Conservation (phyloP, 495 filamentous ascomycete genomes). For the Lepidopterella palustris region DNA sequence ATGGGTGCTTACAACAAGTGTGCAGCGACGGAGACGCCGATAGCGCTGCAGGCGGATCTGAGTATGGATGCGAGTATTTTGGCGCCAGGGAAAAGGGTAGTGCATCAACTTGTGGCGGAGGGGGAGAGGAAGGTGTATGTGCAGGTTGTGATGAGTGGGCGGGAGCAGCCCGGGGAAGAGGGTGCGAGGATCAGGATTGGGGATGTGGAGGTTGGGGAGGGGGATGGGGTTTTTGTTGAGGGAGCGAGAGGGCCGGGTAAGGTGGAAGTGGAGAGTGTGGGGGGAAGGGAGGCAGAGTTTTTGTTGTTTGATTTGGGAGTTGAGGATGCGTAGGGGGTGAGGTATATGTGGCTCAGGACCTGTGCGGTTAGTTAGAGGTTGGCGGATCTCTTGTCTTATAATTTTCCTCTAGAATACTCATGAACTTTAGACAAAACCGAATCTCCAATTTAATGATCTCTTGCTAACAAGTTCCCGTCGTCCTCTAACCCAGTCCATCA, state of each 20-base stretch:
- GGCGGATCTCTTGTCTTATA: no score
- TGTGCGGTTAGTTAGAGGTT: no score
- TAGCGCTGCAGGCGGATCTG: constrained; percentile 74
- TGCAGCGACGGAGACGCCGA: constrained; percentile 54
- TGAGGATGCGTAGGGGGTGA: background rate
- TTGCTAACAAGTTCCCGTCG: no score
- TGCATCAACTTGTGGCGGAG: constrained; percentile 52
- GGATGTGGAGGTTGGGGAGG: constrained; percentile 56
- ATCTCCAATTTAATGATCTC: no score
- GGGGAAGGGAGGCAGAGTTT: constrained; percentile 36
- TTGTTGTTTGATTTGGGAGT: constrained; percentile 39
- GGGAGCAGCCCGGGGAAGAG: constrained; percentile 50
- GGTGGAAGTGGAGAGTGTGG: constrained; percentile 35
- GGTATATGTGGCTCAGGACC: no score
- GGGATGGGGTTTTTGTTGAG: constrained; percentile 66
- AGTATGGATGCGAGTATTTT: constrained; percentile 67
- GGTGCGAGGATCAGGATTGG: constrained; percentile 61
- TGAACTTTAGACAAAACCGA: no score
- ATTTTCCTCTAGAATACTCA: no score
- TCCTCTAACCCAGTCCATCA: no score
- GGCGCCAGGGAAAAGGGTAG: constrained; percentile 39
- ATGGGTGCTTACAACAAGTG: constrained; percentile 45
- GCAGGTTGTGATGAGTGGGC: constrained; percentile 60
- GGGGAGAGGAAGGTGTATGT: constrained; percentile 64
- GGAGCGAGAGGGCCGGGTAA: constrained; percentile 30